A percentile compares a stretch with the other conserved stretches of the same genome.
Evolutionary conservation across 1,284 basidiomycete genomes (phyloP).

Genomic region (Rhizoctonia solani): DNA sequence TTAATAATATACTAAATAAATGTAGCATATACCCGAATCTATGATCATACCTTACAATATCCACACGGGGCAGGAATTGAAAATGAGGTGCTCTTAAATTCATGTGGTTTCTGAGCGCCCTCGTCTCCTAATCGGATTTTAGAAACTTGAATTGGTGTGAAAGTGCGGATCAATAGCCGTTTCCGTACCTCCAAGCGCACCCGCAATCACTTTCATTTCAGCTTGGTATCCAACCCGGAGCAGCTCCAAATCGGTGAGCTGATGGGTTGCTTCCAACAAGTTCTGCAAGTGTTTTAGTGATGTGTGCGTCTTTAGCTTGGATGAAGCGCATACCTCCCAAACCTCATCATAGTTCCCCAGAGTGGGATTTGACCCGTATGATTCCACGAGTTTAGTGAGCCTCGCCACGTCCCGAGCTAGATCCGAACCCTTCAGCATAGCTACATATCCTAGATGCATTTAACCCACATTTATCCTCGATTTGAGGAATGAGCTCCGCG

Average conservation of each 20-base stretch:
- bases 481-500: constrained; percentile 59
- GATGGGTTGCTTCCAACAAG: constrained; percentile 66
- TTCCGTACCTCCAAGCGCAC: constrained; percentile 68
- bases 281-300: constrained; percentile 50
- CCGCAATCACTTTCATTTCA: constrained; percentile 63
- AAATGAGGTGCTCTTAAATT: constrained; percentile 81
- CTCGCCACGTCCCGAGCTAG: constrained; percentile 63
- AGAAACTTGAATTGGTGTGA: constrained; percentile 10
- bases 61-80: constrained; percentile 80
- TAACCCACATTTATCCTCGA: constrained; percentile 63
- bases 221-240: constrained; percentile 59
- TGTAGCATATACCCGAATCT: not conserved
- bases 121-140: constrained; percentile 60
- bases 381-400: constrained; percentile 54
- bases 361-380: constrained; percentile 56
- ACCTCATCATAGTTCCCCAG: constrained; percentile 67
- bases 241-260: constrained; percentile 58
- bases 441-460: not conserved
- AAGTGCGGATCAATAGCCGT: constrained; percentile 10
- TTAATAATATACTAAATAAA: not conserved
- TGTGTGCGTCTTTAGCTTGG: not conserved
- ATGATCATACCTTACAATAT: constrained; percentile 68
- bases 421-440: constrained; percentile 14
- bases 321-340: constrained; percentile 58
- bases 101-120: constrained; percentile 69